phyloP scores from a whole-genome alignment of 805 yeast genomes.

The Schizosaccharomyces lindneri region DNA sequence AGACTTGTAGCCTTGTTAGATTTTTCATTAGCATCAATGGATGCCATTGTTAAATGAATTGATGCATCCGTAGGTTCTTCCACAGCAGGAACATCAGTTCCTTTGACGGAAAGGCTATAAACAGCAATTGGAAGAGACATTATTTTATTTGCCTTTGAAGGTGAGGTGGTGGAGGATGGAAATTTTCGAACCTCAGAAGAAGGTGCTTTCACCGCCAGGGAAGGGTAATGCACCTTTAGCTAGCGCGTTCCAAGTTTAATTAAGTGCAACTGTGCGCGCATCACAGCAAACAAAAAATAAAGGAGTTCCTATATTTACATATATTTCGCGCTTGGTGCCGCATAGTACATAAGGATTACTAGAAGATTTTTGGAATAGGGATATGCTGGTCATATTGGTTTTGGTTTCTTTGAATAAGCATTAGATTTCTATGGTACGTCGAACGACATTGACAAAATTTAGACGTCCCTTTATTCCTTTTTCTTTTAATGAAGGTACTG shows the following conservation, averaged over 20 bases:
- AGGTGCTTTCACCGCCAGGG: background rate
- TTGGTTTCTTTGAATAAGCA: too few relatives aligned
- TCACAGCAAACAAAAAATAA: background rate
- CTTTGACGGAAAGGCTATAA: background rate
- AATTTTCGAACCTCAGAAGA: background rate
- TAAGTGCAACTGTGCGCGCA: background rate
- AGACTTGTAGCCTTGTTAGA: constrained; percentile 50
- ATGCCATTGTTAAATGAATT: constrained; percentile 75
- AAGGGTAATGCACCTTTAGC: background rate
- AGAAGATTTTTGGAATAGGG: too few relatives aligned
- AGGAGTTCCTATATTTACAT: background rate
- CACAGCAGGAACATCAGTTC: background rate
- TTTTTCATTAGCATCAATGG: constrained; percentile 74
- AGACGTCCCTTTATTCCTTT: too few relatives aligned
- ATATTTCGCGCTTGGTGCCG: background rate
- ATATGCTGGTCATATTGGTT: too few relatives aligned
- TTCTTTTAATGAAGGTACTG: too few relatives aligned
- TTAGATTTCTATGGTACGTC: too few relatives aligned
- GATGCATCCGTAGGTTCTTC: background rate
- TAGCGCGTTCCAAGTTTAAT: background rate
- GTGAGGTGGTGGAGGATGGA: background rate
- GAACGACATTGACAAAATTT: too few relatives aligned
- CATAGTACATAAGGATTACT: too few relatives aligned
- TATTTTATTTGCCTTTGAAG: background rate
- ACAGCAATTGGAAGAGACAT: background rate